phyloP scores from a whole-genome alignment of 164 flowering plant genomes.

The Tetrastigma voinierianum region DNA sequence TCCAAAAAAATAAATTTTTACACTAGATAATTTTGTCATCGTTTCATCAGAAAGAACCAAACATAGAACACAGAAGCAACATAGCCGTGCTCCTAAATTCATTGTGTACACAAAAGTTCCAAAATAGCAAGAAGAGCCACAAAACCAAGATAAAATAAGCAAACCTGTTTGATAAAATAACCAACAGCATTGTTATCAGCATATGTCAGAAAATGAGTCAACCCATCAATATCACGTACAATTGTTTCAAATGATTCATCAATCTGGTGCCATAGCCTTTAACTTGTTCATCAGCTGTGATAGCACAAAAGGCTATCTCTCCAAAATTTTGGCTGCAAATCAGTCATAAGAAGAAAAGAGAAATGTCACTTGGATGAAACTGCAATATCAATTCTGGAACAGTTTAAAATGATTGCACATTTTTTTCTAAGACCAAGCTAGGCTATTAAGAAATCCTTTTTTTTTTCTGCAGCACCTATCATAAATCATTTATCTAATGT shows the following conservation, averaged over 20 bases:
- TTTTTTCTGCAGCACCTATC: background rate
- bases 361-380: background rate
- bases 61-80: background rate
- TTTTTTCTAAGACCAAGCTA: background rate
- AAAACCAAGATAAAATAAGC: conserved; percentile 1
- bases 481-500: background rate
- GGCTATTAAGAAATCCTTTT: background rate
- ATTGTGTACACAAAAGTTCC: background rate
- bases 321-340: conserved; percentile 86
- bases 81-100: background rate
- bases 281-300: conserved; percentile 97
- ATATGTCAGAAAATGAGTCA: conserved; percentile 95
- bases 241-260: conserved; percentile 97
- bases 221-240: conserved; percentile 95
- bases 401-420: too few relatives aligned
- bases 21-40: background rate
- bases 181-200: conserved; percentile 99
- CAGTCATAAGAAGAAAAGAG: background rate
- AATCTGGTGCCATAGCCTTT: conserved; percentile 98
- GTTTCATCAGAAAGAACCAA: background rate
- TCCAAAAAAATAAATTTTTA: background rate
- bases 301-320: conserved; percentile 98
- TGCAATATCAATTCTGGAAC: background rate
- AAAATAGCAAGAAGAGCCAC: background rate
- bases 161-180: conserved; percentile 92